Conservation (phyloP, 2,329 filamentous ascomycete species). For the Penicillium sp. region DNA sequence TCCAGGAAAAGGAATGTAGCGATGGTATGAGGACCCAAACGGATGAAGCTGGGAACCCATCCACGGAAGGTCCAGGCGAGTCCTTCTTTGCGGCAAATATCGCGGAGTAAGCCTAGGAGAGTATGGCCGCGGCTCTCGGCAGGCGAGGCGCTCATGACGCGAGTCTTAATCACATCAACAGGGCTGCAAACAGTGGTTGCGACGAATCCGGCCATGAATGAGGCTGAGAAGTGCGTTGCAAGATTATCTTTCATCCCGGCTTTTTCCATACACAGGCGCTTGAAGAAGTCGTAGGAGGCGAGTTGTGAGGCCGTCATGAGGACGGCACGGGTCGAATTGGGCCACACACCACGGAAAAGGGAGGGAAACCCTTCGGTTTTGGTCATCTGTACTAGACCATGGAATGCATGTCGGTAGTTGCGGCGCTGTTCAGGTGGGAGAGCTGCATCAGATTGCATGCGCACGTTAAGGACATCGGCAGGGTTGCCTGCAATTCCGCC, state of each 20-base stretch:
- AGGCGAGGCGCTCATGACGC: conserved; percentile 54
- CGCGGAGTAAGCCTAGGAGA: conserved; percentile 47
- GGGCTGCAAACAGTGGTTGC: conserved; percentile 63
- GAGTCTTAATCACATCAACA: conserved; percentile 62
- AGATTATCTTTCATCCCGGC: conserved; percentile 52
- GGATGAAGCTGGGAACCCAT: conserved; percentile 62
- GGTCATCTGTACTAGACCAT: conserved; percentile 83
- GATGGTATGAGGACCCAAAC: conserved; percentile 60
- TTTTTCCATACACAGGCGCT: conserved; percentile 49
- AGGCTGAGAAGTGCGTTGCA: conserved; percentile 57
- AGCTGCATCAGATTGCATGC: conserved; percentile 91
- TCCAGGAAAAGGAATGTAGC: conserved; percentile 62
- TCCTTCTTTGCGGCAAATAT: conserved; percentile 54
- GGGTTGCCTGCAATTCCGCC: conserved; percentile 90
- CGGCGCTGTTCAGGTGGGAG: conserved; percentile 67
- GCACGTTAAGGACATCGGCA: conserved; percentile 92
- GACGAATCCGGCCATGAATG: conserved; percentile 58
- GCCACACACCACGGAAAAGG: conserved; percentile 71
- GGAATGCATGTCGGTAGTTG: conserved; percentile 83
- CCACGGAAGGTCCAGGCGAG: conserved; percentile 60
- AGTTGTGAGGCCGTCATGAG: conserved; percentile 62
- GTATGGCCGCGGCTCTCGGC: conserved; percentile 39
- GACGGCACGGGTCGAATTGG: conserved; percentile 57
- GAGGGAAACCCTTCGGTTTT: conserved; percentile 69
- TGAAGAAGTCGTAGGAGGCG: conserved; percentile 60